Evolutionary conservation across 306 rosid genomes (phyloP).

Genomic region (Gillenia trifoliata): DNA sequence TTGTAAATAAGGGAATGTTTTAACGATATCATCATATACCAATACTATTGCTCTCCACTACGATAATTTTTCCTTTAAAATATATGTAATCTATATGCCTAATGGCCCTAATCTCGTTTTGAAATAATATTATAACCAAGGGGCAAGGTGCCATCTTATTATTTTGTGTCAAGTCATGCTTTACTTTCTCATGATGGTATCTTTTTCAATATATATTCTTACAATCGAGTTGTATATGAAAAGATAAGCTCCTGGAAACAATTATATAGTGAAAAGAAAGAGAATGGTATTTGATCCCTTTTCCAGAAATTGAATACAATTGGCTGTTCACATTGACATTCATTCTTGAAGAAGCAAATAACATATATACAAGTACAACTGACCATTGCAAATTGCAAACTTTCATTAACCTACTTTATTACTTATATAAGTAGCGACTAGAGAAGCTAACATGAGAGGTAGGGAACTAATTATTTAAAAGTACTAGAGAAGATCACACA

Average conservation of each 20-base stretch:
- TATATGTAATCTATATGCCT: neutral
- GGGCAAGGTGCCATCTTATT: neutral
- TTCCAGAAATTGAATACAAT: neutral
- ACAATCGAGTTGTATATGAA: neutral
- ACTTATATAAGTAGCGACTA: neutral
- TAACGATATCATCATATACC: no score
- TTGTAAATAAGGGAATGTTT: no score
- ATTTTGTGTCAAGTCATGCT: neutral
- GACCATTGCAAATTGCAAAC: slow-evolving; percentile 2
- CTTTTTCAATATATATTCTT: neutral
- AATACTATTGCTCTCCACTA: no score
- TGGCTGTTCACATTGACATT: neutral
- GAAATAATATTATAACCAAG: neutral
- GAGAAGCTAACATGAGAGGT: no score
- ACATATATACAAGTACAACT: neutral
- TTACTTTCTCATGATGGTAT: neutral
- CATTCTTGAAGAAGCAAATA: neutral
- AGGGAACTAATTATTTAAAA: no score
- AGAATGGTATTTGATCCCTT: slow-evolving; percentile 4
- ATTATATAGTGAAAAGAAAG: neutral
- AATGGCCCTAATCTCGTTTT: neutral
- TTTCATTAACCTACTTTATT: neutral
- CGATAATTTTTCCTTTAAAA: neutral
- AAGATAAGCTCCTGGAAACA: neutral
- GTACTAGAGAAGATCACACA: neutral